These are phyloP conservation scores for Porphyrellus cyaneotinctus DNA, from an alignment of 768 basidiomycete genomes.

Conservation along the genomic window DNA sequence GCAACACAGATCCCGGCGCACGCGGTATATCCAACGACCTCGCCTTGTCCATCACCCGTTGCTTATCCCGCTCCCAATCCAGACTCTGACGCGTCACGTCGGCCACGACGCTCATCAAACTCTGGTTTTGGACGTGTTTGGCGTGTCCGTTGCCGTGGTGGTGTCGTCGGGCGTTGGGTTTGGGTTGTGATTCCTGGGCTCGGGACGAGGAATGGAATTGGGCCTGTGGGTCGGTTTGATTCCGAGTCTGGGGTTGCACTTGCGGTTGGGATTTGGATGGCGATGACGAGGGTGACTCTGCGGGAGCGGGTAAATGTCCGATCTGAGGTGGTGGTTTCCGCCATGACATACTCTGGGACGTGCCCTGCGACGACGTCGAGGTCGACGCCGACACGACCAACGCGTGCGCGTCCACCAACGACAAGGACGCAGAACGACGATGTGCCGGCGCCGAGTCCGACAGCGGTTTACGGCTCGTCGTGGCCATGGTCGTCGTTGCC, in stretches of 20 bases:
- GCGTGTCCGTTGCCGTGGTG: conserved; percentile 13
- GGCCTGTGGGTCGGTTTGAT: not conserved
- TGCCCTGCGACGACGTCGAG: not conserved
- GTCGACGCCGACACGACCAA: not conserved
- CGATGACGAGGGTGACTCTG: not conserved
- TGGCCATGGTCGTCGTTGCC: not conserved
- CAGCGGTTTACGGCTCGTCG: not conserved
- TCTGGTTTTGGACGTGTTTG: conserved; percentile 24
- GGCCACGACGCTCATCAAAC: conserved; percentile 69
- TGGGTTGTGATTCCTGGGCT: conserved; percentile 5
- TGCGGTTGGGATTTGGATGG: not conserved
- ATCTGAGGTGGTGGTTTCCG: conserved; percentile 8
- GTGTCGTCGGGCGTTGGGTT: not conserved
- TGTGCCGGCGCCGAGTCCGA: not conserved
- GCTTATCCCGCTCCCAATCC: conserved; percentile 10
- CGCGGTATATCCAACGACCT: conserved; percentile 25
- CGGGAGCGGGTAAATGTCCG: not conserved
- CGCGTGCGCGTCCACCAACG: not conserved
- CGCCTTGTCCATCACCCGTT: not conserved
- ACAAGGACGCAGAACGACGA: conserved; percentile 18
- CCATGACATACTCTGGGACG: conserved; percentile 1
- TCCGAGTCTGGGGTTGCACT: not conserved
- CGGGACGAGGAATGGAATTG: not conserved
- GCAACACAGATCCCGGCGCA: conserved; percentile 14
- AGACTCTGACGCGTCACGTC: conserved; percentile 45